Evolutionary conservation across 2,329 filamentous ascomycete species (phyloP), one percentile per base, ranked within the genome.

Genomic region (Venturia effusa): DNA sequence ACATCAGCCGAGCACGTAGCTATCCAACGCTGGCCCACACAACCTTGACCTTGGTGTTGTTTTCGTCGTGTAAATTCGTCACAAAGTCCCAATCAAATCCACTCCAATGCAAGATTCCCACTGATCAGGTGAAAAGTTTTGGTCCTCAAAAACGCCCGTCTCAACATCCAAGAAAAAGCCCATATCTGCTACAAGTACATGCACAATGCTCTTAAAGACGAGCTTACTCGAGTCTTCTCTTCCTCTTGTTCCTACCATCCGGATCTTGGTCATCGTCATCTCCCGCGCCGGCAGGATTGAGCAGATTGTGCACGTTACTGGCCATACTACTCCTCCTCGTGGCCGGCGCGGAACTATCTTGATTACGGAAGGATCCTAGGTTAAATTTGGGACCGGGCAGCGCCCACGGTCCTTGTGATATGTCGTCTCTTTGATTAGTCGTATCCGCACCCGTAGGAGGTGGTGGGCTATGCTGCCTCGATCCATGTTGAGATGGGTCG

Each of bases 261-360:
- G 75, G 74, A 65, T 88, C 85, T 70, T 88, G 85, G 57, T 86
- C 85, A 24, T 84, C 82, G 65, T 84, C 75, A 72, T 88, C 86
- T 1, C 82, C 83, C 0, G 86, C 88, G 68, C 88, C 85, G 17
- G 86, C 84, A 6, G 86, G 87, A 68, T 89, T 89, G 0, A 89
- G 78, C 30, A 89, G 73, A 6, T 82, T 85, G 71, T 87, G 84
- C 27, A 87, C 83, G 68, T 86, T 88, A 68, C 85, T 88, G 7
- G 86, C 86, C 86, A 89, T 88, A 70, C 86, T 88, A 32, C 84
- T 86, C 66, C 86, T 79, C 63, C 87, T 77, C 8, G 86, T 88
- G n/a, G 84, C 84, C 3, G 86, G 85, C 0, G 79, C 82, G 4
- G 80, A 78, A 45, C 78, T 81, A 63, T 82, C 80, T 57, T 80